These are phyloP conservation scores for Dinochytrium kinnereticum DNA, from an alignment of 371 early-diverging fungal species.

Conservation along the genomic window DNA sequence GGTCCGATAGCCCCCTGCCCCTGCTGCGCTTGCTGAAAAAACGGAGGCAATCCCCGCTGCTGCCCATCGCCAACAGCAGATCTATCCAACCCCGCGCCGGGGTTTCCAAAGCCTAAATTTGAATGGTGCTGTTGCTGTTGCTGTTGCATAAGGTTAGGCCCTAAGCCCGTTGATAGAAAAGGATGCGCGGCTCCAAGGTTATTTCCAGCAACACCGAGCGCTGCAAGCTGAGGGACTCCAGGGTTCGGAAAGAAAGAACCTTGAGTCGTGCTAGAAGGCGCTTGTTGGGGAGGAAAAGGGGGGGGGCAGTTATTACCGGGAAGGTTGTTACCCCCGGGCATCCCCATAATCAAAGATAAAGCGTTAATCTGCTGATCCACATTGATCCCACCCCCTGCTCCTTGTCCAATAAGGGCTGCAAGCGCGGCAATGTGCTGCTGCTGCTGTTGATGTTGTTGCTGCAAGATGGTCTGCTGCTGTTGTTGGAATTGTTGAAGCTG, in stretches of 20 bases:
- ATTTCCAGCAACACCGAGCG: background rate
- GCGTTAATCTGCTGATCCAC: background rate
- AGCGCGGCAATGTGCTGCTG: background rate
- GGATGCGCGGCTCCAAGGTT: background rate
- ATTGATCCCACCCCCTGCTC: background rate
- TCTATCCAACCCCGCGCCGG: background rate
- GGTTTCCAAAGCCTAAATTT: background rate
- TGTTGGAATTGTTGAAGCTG: conserved; percentile 15
- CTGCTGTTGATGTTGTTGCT: conserved; percentile 16
- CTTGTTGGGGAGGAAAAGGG: background rate
- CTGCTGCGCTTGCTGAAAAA: too few relatives aligned
- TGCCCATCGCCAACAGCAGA: background rate
- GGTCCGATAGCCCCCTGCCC: too few relatives aligned
- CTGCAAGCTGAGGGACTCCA: background rate
- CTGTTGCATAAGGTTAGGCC: background rate
- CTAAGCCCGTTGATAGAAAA: background rate
- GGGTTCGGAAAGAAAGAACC: background rate
- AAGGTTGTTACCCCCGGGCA: background rate
- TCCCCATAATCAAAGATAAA: background rate
- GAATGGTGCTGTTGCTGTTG: background rate
- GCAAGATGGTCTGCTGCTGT: background rate
- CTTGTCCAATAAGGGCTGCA: background rate
- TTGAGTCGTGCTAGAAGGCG: background rate
- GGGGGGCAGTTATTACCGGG: background rate
- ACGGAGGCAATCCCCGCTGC: too few relatives aligned